Base-by-base conservation (phyloP, 2,329 filamentous ascomycete species). In the Hypoxylon sp. region DNA sequence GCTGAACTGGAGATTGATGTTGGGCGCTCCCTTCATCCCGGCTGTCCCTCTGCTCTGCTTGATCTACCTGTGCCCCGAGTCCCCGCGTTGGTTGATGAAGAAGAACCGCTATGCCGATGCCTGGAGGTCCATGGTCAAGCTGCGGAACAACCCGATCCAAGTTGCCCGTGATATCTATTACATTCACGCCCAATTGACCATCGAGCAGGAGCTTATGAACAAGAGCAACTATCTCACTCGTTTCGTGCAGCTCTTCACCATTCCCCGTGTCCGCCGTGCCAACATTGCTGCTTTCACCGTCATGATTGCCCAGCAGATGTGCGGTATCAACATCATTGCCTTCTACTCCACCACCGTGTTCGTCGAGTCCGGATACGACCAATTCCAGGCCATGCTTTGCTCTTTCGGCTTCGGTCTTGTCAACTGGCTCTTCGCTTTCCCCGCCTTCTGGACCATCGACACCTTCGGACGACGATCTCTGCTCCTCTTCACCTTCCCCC, bases 261-360 rank as follows among this genome's bases (percentile, higher is more conserved):
- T 93, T 63, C 90, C 91, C 1, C 87, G 91, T 51, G 83, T 92
- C 10, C 87, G 90, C 13, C 86, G 91, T 44, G 94, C 94, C 2
- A 95, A 90, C 2, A 84, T 92, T 31, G 93, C 93, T 5, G 91
- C 92, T 0, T 92, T 90, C 71, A 89, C 89, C 1, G 92, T 95
- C 72, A 97, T 97, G 93, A 89, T 92, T 74, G 89, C 89, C 0
- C 90, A 92, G 78, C 90, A 92, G 78, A 90, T 92, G 86, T 91
- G 89, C 73, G 87, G 80, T 57, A 86, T 92, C 78, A 92, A 93
- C 76, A 91, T 93, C 63, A 91, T 94, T 61, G 90, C 91, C 0
- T 94, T 94, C 78, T 94, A 94, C 79, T 91, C 88, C 0, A 90
- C 89, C 0, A 90, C 89, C 4, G 83, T 90, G 14, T 90, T 90